Conservation (phyloP, 768 basidiomycete species). For the Boletus fagicola region DNA sequence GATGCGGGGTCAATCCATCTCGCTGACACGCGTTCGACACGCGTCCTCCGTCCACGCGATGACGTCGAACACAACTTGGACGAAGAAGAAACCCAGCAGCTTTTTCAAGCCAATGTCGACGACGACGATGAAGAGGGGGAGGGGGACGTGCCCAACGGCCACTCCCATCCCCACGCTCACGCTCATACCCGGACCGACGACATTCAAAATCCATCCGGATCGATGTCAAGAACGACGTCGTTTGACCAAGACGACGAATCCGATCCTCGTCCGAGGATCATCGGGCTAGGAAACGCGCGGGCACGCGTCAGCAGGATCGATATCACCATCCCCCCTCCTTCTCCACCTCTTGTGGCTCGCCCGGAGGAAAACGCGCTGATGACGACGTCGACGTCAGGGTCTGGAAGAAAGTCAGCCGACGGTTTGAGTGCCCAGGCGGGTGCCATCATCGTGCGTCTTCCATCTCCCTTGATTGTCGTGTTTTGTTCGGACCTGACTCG, state of each 20-base stretch:
- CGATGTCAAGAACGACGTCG: neutral
- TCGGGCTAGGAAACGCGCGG: constrained; percentile 39
- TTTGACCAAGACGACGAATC: constrained; percentile 8
- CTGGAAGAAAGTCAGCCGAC: constrained; percentile 12
- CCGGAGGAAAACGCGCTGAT: constrained; percentile 19
- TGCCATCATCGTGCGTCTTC: constrained; percentile 67
- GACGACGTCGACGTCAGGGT: constrained; percentile 17
- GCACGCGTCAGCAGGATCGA: constrained; percentile 52
- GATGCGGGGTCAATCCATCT: constrained; percentile 40
- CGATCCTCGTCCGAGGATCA: constrained; percentile 26
- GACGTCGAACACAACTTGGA: constrained; percentile 17
- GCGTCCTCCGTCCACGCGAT: constrained; percentile 4
- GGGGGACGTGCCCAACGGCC: neutral
- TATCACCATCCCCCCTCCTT: constrained; percentile 24
- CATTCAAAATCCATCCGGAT: neutral
- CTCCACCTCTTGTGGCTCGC: constrained; percentile 11
- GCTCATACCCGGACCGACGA: neutral
- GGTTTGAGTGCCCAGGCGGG: constrained; percentile 81
- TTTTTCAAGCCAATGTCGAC: constrained; percentile 23
- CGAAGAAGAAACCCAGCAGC: constrained; percentile 28
- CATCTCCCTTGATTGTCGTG: neutral
- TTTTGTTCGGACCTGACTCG: neutral
- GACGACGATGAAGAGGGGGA: constrained; percentile 31
- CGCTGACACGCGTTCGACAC: constrained; percentile 34
- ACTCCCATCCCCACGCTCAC: neutral